Base-by-base conservation (phyloP, 1,284 basidiomycete genomes). In the Puccinia brachypodii region DNA sequence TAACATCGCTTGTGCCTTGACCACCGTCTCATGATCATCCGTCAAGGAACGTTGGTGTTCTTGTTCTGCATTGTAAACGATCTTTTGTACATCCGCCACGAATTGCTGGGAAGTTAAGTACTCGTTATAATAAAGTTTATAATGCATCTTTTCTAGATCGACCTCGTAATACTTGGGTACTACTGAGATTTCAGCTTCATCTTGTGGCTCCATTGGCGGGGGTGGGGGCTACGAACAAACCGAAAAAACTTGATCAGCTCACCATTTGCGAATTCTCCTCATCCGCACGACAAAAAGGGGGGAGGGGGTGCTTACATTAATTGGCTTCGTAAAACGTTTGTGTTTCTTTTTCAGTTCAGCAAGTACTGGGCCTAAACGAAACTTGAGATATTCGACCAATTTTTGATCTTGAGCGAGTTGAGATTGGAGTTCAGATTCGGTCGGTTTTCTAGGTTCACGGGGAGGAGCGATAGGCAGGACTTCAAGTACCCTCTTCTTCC, bases 281-380 rank as follows among this genome's bases (percentile, higher is more conserved):
- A 36, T 36, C 62, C 8, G 25, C 19, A 40, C 50, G 47, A 36
- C 4, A 71, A 68, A 64, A 44, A 47, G 2, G 25, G 16, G 42
- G 69, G 69, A 36, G 33, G 38, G 28, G 44, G 31, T 47, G 89
- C 91, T 85, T 84, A 95, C 94, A 85, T 90, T 90, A 62, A 94
- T 93, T 60, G 90, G 89, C 86, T 95, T 93, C 0, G 91, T 93
- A 85, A 97, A 96, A 84, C 93, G 90, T 88, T 95, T 95, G 87
- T 93, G 96, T 88, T 96, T 96, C 86, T 94, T 91, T 88, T 94
- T 94, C 84, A 99, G 88, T 86, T 98, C 95, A 1, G 90, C 90
- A 56, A 98, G 88, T 72, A 98, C 92, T 0, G 94, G 93, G 0
- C 94, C 93, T 7, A 99, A 89, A 13, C 94, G 90, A 86, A 92